These are phyloP conservation scores for Alloteropsis semialata DNA, from an alignment of 176 grass and related monocot genomes.

Conservation along the genomic window DNA sequence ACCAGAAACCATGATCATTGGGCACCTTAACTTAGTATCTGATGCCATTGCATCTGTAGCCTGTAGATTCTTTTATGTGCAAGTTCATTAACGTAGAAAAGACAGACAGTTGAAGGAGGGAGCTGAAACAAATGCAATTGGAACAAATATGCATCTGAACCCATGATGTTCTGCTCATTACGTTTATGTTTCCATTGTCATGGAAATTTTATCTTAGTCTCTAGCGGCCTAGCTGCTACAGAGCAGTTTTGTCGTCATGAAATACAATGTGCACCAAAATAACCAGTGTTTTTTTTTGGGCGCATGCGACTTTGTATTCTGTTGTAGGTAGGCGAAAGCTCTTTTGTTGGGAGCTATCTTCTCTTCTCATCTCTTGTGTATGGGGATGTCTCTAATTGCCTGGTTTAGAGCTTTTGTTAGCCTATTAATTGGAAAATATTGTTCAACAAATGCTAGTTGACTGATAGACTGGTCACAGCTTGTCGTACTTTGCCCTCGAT, in stretches of 20 bases:
- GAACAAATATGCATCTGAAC: not conserved
- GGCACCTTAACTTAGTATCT: conserved; percentile 4
- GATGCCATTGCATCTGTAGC: conserved; percentile 25
- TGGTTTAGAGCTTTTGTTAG: not conserved
- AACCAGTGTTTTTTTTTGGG: not conserved
- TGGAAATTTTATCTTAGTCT: not conserved
- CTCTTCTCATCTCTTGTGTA: not conserved
- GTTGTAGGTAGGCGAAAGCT: not conserved
- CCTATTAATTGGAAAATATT: not conserved
- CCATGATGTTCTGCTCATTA: not conserved
- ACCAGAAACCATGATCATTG: conserved; percentile 39
- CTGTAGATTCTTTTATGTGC: conserved; percentile 14
- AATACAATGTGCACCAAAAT: not conserved
- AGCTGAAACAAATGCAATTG: not conserved
- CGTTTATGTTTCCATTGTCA: not conserved
- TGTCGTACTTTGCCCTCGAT: not conserved
- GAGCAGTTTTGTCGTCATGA: not conserved
- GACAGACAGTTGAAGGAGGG: not conserved
- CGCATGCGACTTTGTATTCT: conserved; percentile 8
- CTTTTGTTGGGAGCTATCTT: not conserved
- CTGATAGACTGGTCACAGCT: not conserved
- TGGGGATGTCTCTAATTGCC: not conserved
- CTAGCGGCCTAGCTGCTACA: not conserved
- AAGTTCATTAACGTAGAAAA: not conserved
- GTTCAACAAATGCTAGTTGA: not conserved